Evolutionary conservation across 345 rosid genomes (phyloP).

Genomic region (Boechera retrofracta): DNA sequence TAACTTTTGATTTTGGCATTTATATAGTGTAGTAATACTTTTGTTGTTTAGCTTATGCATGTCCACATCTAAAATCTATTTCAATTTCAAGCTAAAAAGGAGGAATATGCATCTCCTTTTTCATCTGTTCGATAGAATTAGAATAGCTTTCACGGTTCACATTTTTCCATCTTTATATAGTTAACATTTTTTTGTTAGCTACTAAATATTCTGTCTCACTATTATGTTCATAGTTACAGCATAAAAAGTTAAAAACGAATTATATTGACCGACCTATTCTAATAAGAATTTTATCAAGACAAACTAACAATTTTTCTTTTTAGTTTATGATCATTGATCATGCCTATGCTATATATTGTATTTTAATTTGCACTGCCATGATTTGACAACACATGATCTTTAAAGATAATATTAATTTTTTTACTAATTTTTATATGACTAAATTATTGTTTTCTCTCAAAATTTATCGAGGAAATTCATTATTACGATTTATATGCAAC

Average conservation of each 20-base stretch:
- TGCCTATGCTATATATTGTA: too few species aligned
- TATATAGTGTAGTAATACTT: neutral
- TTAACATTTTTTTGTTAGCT: neutral
- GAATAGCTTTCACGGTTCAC: constrained; percentile 15
- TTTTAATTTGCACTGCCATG: neutral
- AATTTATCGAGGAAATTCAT: neutral
- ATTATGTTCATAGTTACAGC: neutral
- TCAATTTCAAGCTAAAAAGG: neutral
- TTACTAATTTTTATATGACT: neutral
- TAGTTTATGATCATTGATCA: too few species aligned
- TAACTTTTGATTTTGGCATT: neutral
- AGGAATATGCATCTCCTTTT: constrained; percentile 8
- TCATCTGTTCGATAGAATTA: neutral
- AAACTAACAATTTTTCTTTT: neutral
- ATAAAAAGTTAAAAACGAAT: too few species aligned
- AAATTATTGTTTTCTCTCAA: neutral
- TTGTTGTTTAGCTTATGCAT: neutral
- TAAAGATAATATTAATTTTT: neutral
- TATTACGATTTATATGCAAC: neutral
- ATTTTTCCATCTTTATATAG: neutral
- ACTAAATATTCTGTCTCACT: neutral
- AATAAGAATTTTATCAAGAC: neutral
- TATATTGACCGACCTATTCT: neutral
- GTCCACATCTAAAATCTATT: constrained; percentile 4
- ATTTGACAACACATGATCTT: constrained; percentile 17